phyloP scores from a whole-genome alignment of 1,284 basidiomycete species.

The Xanthoconium separans region DNA sequence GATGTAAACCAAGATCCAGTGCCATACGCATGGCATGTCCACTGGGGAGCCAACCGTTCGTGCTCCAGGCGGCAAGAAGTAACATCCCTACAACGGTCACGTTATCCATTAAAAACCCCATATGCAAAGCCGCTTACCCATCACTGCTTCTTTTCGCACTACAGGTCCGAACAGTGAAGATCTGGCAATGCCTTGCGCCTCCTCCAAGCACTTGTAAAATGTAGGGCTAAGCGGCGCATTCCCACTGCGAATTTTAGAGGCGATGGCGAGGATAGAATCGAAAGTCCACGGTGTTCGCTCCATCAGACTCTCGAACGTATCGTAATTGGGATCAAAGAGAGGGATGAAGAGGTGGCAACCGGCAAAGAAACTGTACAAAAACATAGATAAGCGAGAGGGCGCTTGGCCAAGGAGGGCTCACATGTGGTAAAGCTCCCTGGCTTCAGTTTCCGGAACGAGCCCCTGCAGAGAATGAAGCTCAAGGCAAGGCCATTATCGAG shows the following conservation, averaged over 20 bases:
- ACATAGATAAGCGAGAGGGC: conserved; percentile 15
- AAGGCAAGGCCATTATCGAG: neutral
- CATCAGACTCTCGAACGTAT: conserved; percentile 87
- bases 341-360: conserved; percentile 95
- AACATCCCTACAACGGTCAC: conserved; percentile 66
- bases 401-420: conserved; percentile 34
- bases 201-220: conserved; percentile 89
- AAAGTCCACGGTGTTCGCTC: conserved; percentile 93
- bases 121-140: conserved; percentile 50
- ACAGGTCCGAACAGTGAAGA: conserved; percentile 91
- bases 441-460: conserved; percentile 73
- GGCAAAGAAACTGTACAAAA: conserved; percentile 78
- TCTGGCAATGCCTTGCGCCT: conserved; percentile 91
- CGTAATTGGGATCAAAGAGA: conserved; percentile 86
- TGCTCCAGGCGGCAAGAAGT: conserved; percentile 88
- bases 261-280: conserved; percentile 87
- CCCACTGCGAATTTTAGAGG: conserved; percentile 87
- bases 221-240: conserved; percentile 81
- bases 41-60: conserved; percentile 90
- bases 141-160: conserved; percentile 91
- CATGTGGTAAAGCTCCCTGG: conserved; percentile 82
- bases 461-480: conserved; percentile 45
- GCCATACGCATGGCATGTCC: conserved; percentile 95
- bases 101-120: conserved; percentile 6
- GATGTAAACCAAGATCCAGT: conserved; percentile 87